Base-by-base conservation (phyloP, 345 rosid species). In the Eucalyptus paniculata region DNA sequence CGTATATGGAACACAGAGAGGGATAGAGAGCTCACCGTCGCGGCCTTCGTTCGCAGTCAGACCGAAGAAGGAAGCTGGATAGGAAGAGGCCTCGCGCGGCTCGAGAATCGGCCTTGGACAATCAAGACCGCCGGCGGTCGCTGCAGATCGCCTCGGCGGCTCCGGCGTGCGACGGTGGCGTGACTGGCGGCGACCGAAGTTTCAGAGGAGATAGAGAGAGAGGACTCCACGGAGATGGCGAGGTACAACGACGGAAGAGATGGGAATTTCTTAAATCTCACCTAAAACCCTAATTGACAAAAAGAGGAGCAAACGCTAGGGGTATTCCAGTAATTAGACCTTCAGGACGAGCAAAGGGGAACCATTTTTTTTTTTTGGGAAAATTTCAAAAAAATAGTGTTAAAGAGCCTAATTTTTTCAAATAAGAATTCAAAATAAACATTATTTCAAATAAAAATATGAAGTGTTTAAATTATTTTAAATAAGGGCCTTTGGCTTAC, bases 401-500 rank as follows among this genome's bases (percentile, higher is more conserved):
- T 9, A 8, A 4, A 1, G 23, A 21, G 4, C 5, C 11, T 53
- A 53, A 21, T 53, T 53, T 19, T 53, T 24, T 53, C 58, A 53
- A 53, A 2, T 53, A 53, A 53, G 10, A 1, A 19, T 21, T 53
- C 2, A 53, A 53, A 53, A 9, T 7, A 0, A 2, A 21, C 2
- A 21, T 53, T 53, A 21, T 53, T 19, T 19, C 49, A 53, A 53
- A 53, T 53, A 53, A 53, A 53, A 53, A 53, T 4, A 1, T 8
- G 11, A 53, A 21, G 26, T 21, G 1, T 53, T 10, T 21, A 53
- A 53, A 53, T 53, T 2, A 19, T 53, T 0, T 53, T 53, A 19
- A 3, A 19, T 53, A 53, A 53, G 2, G 5, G 11, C 9, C 5
- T 53, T 53, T 53, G 4, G 5, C 24, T 4, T 0, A 0, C 4